These are phyloP conservation scores for Penicillium sclerotiorum DNA, from an alignment of 2,329 filamentous ascomycete species.

Conservation along the genomic window DNA sequence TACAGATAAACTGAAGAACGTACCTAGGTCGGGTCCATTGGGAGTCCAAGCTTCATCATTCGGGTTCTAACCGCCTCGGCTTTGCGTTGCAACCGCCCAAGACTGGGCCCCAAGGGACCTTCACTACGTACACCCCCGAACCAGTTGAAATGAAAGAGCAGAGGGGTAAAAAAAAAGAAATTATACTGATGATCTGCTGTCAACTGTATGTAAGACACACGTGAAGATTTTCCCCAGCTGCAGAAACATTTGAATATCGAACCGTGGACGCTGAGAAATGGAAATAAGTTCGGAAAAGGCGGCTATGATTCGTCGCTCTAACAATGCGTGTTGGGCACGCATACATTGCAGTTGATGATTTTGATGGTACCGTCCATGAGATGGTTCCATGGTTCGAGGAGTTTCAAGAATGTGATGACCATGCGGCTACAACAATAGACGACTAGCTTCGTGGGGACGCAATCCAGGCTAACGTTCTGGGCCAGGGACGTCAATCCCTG, in stretches of 20 bases:
- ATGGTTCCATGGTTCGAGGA: slow-evolving; percentile 17
- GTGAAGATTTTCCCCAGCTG: too few relatives aligned
- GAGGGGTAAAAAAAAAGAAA: background rate
- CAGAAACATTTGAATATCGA: too few relatives aligned
- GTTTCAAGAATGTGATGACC: slow-evolving; percentile 22
- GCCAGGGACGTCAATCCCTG: background rate
- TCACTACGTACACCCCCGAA: too few relatives aligned
- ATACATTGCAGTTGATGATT: slow-evolving; percentile 36
- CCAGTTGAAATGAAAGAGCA: background rate
- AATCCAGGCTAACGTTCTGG: slow-evolving; percentile 1
- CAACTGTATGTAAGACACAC: too few relatives aligned
- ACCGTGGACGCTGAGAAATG: too few relatives aligned
- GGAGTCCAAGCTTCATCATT: background rate
- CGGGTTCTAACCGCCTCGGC: slow-evolving; percentile 7
- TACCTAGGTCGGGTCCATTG: background rate
- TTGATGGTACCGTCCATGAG: too few relatives aligned
- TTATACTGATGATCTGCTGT: background rate
- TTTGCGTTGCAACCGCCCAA: slow-evolving; percentile 2
- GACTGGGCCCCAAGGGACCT: too few relatives aligned
- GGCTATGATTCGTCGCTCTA: slow-evolving; percentile 36
- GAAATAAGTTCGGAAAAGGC: too few relatives aligned
- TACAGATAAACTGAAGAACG: background rate
- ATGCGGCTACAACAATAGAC: slow-evolving; percentile 24
- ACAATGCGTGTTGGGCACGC: slow-evolving; percentile 43
- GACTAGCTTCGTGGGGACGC: slow-evolving; percentile 5